A percentile compares a stretch with the other conserved stretches of the same genome.
Conservation (phyloP, 208 protist genomes). For the Strigomonas culicis region DNA sequence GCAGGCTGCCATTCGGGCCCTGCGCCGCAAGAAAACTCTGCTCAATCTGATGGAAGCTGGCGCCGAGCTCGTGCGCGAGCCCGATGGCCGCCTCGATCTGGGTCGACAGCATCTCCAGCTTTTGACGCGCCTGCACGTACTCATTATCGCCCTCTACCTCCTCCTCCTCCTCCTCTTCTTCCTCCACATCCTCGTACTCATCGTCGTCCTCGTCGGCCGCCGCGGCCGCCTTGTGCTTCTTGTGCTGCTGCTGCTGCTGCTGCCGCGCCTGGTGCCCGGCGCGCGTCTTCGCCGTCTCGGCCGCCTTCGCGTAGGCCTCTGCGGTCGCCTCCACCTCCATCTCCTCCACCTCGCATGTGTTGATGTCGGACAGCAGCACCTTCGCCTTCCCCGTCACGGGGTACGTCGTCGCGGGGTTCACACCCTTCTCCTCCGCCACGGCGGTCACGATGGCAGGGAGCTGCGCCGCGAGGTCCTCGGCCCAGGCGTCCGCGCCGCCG, state of each 20-base stretch:
- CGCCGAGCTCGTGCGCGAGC: slow-evolving; percentile 13
- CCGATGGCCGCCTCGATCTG: slow-evolving; percentile 23
- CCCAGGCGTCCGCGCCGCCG: slow-evolving; percentile 17
- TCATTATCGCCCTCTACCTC: slow-evolving; percentile 4
- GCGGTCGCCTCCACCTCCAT: slow-evolving; percentile 11
- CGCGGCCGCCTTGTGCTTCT: background rate
- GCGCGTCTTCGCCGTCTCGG: slow-evolving; percentile 13
- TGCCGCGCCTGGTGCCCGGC: background rate
- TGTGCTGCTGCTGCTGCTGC: background rate
- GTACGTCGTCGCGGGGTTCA: slow-evolving; percentile 3
- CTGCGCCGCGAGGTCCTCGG: slow-evolving; percentile 10
- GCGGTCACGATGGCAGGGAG: slow-evolving; percentile 22
- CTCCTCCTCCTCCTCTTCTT: slow-evolving; percentile 11
- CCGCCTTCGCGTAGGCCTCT: slow-evolving; percentile 20
- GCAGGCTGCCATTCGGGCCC: slow-evolving; percentile 1
- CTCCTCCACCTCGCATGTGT: slow-evolving; percentile 25
- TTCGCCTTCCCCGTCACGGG: slow-evolving; percentile 15
- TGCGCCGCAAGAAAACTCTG: background rate
- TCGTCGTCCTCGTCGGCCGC: slow-evolving; percentile 13
- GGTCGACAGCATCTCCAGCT: slow-evolving; percentile 19
- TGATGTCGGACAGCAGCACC: slow-evolving; percentile 22
- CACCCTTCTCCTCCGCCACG: slow-evolving; percentile 2
- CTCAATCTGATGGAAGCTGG: background rate
- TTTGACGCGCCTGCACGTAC: background rate
- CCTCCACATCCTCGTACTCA: slow-evolving; percentile 21